A percentile compares a stretch with the other conserved stretches of the same genome.
These are phyloP conservation scores for Agroathelia rolfsii DNA, from an alignment of 1,284 basidiomycete species.

Conservation along the genomic window DNA sequence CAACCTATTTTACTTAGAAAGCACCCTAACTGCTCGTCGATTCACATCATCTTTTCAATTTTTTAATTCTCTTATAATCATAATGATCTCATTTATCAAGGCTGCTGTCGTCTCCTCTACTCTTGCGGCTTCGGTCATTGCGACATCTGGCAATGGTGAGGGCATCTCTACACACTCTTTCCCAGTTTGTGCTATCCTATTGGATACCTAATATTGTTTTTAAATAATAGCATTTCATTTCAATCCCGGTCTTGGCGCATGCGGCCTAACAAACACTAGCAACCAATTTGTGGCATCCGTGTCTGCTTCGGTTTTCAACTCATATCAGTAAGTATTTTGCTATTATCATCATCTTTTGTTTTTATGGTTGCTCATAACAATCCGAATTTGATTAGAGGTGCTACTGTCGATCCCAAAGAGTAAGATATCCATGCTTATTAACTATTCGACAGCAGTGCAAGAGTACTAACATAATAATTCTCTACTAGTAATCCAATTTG, in stretches of 20 bases:
- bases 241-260: slow-evolving; percentile 30
- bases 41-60: no score
- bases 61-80: no score
- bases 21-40: no score
- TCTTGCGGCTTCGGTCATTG: no score
- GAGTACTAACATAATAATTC: not conserved
- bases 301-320: slow-evolving; percentile 25
- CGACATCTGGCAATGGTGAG: no score
- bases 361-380: no score
- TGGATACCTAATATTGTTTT: no score
- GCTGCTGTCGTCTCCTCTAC: no score
- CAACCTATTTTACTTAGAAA: no score
- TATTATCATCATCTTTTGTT: not conserved
- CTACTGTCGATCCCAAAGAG: slow-evolving; percentile 13
- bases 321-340: slow-evolving; percentile 24
- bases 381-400: slow-evolving; percentile 9
- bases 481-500: slow-evolving; percentile 23
- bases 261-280: slow-evolving; percentile 30
- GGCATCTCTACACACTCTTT: no score
- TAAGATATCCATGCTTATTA: slow-evolving; percentile 5
- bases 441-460: not conserved
- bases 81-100: no score
- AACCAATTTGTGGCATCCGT: slow-evolving; percentile 31
- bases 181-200: no score
- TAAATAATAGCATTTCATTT: slow-evolving; percentile 32